phyloP scores from a whole-genome alignment of 352 stramenopile genomes.

The Phytophthora chlamydospora region DNA sequence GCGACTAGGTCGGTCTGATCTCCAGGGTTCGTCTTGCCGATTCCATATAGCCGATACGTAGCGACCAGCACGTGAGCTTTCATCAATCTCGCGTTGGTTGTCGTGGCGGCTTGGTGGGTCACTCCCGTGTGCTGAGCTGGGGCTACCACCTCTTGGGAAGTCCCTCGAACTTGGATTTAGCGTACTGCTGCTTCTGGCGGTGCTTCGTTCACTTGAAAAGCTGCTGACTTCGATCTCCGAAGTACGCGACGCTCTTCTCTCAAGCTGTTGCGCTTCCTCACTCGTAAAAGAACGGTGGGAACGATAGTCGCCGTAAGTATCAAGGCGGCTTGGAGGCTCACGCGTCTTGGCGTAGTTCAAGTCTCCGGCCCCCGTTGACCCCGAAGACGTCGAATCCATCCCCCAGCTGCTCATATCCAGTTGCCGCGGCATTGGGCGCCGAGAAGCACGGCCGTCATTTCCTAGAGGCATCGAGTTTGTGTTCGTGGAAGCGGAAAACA shows the following conservation, averaged over 20 bases:
- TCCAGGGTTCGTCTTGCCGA: neutral
- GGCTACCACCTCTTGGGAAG: neutral
- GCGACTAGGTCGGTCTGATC: neutral
- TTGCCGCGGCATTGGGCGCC: slow-evolving; percentile 54
- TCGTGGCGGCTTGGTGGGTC: slow-evolving; percentile 9
- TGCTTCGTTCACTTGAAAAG: slow-evolving; percentile 11
- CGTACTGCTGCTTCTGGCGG: slow-evolving; percentile 1
- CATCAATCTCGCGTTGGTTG: slow-evolving; percentile 21
- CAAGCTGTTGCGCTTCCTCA: neutral
- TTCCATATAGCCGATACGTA: neutral
- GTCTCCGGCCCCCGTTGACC: neutral
- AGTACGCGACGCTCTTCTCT: neutral
- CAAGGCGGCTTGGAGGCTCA: slow-evolving; percentile 12
- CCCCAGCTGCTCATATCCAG: slow-evolving; percentile 55
- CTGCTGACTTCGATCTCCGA: slow-evolving; percentile 4
- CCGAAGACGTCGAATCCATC: slow-evolving; percentile 20
- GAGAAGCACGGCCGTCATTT: slow-evolving; percentile 34
- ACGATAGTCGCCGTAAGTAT: slow-evolving; percentile 2
- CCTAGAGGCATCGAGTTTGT: slow-evolving; percentile 24
- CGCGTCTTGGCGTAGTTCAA: slow-evolving; percentile 11
- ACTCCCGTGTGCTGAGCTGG: neutral
- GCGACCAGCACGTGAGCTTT: neutral
- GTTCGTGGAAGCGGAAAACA: slow-evolving; percentile 11
- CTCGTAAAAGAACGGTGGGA: neutral
- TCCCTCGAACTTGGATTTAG: slow-evolving; percentile 4